Evolutionary conservation across 805 yeast species (phyloP).

Genomic region (Teunomyces tritomae): DNA sequence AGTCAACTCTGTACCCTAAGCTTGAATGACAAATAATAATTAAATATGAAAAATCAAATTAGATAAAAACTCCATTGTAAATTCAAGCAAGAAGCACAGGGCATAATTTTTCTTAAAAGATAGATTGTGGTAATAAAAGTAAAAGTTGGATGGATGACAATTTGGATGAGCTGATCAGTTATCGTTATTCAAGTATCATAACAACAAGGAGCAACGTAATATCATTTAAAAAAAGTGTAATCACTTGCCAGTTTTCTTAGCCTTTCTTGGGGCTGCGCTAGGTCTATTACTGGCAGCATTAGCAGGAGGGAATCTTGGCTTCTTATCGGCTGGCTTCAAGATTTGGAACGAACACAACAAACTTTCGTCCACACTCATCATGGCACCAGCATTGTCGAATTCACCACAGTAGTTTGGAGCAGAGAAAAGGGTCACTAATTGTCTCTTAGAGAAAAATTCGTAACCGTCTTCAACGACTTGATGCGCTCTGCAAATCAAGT

Average conservation of each 20-base stretch:
- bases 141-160: neutral
- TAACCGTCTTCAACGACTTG: slow-evolving; percentile 99
- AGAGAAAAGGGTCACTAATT: slow-evolving; percentile 88
- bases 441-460: slow-evolving; percentile 94
- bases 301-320: slow-evolving; percentile 61
- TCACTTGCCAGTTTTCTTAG: slow-evolving; percentile 49
- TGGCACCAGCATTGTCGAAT: slow-evolving; percentile 98
- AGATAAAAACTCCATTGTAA: neutral
- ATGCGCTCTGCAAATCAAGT: slow-evolving; percentile 96
- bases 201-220: neutral
- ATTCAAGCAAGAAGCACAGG: neutral
- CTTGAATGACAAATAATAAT: neutral
- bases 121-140: neutral
- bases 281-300: slow-evolving; percentile 46
- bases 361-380: slow-evolving; percentile 98
- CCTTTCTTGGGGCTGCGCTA: slow-evolving; percentile 59
- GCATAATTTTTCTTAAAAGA: neutral
- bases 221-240: neutral
- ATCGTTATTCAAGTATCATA: slow-evolving; percentile 1
- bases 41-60: neutral
- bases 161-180: slow-evolving; percentile 1
- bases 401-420: slow-evolving; percentile 99
- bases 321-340: slow-evolving; percentile 96
- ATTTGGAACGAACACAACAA: slow-evolving; percentile 94
- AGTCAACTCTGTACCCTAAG: neutral